These are phyloP conservation scores for Fusarium pseudograminearum DNA, from an alignment of 2,329 filamentous ascomycete species.

Conservation along the genomic window DNA sequence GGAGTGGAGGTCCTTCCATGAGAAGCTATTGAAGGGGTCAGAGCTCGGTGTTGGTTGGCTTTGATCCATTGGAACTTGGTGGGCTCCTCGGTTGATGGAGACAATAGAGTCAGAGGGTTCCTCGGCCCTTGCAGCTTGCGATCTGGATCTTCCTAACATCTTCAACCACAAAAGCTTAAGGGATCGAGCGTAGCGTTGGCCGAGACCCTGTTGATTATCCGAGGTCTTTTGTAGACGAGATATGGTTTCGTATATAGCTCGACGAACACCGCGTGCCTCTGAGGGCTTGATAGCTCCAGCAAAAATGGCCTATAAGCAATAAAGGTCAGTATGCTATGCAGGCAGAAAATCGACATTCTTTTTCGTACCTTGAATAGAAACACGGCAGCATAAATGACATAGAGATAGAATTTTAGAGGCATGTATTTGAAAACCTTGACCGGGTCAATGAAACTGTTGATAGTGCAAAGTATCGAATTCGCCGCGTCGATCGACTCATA, in stretches of 20 bases:
- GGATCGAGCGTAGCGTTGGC: slow-evolving; percentile 70
- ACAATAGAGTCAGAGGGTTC: not conserved
- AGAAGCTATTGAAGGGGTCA: slow-evolving; percentile 67
- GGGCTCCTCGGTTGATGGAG: not conserved
- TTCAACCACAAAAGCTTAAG: slow-evolving; percentile 70
- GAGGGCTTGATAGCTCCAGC: slow-evolving; percentile 69
- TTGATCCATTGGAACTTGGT: slow-evolving; percentile 1
- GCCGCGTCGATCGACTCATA: slow-evolving; percentile 75
- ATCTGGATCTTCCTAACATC: slow-evolving; percentile 37
- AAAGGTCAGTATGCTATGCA: not conserved
- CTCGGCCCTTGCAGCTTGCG: not conserved
- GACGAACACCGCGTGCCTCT: slow-evolving; percentile 67
- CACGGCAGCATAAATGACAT: slow-evolving; percentile 71
- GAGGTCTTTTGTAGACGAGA: slow-evolving; percentile 70
- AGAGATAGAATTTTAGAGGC: slow-evolving; percentile 73
- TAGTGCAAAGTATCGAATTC: slow-evolving; percentile 69
- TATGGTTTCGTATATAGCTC: slow-evolving; percentile 69
- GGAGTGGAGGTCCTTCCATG: slow-evolving; percentile 71
- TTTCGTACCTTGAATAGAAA: slow-evolving; percentile 70
- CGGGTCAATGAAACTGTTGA: slow-evolving; percentile 70
- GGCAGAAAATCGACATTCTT: rapidly evolving
- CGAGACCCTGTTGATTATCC: slow-evolving; percentile 68
- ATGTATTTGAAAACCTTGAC: slow-evolving; percentile 71
- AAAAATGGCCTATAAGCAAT: not conserved
- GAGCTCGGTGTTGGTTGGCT: slow-evolving; percentile 49